Evolutionary conservation across 345 rosid genomes (phyloP).

Genomic region (Camelina neglecta): DNA sequence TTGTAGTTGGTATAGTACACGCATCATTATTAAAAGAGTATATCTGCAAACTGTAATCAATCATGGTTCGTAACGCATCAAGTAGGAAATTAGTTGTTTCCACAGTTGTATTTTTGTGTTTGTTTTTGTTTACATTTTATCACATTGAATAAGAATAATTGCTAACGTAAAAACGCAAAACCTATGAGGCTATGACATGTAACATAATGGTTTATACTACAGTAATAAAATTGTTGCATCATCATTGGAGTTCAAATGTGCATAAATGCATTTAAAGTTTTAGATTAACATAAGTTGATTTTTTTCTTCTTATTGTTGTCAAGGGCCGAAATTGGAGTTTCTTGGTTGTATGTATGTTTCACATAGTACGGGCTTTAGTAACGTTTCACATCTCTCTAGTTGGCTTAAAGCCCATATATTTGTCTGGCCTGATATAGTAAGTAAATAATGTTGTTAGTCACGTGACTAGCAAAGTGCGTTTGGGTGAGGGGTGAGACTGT

Average conservation of each 20-base stretch:
- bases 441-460: neutral
- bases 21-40: neutral
- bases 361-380: neutral
- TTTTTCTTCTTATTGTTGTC: too few species aligned
- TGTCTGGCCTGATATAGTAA: neutral
- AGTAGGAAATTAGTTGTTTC: neutral
- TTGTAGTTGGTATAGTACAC: slow-evolving; percentile 4
- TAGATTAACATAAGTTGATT: too few species aligned
- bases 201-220: neutral
- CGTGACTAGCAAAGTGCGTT: slow-evolving; percentile 16
- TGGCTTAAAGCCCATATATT: slow-evolving; percentile 4
- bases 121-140: neutral
- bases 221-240: neutral
- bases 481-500: too few species aligned
- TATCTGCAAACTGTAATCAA: slow-evolving; percentile 3
- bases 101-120: neutral
- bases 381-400: neutral
- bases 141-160: neutral
- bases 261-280: too few species aligned
- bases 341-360: neutral
- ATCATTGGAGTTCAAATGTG: neutral
- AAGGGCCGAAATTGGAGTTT: neutral
- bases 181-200: neutral
- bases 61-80: slow-evolving; percentile 1
- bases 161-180: neutral